These are phyloP conservation scores for Talaromyces sp. DNA, from an alignment of 2,329 filamentous ascomycete species.

Conservation along the genomic window DNA sequence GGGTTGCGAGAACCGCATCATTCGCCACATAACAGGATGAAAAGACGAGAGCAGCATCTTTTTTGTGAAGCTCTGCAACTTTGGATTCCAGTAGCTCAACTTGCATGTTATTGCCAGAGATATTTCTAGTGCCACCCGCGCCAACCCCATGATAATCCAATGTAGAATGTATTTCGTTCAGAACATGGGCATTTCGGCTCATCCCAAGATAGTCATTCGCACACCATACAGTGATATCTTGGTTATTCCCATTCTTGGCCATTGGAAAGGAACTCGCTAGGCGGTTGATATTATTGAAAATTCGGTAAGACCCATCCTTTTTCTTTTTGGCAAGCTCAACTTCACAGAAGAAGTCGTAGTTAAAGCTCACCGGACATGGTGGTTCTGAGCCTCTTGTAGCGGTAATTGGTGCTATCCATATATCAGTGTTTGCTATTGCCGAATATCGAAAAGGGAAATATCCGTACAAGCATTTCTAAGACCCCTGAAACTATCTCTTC, in stretches of 20 bases:
- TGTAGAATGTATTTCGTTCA: constrained; percentile 89
- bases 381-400: no score
- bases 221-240: constrained; percentile 95
- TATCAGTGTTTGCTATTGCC: no score
- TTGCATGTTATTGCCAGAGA: constrained; percentile 95
- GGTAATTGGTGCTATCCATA: no score
- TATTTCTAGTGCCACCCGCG: constrained; percentile 92
- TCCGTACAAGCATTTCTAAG: no score
- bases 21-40: constrained; percentile 98
- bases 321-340: no score
- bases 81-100: constrained; percentile 78
- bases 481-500: no score
- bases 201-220: constrained; percentile 99
- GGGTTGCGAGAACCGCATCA: constrained; percentile 88
- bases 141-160: constrained; percentile 92
- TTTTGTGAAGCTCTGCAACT: constrained; percentile 80
- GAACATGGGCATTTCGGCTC: constrained; percentile 81
- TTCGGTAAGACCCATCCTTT: constrained; percentile 98
- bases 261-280: constrained; percentile 93
- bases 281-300: constrained; percentile 99
- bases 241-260: constrained; percentile 77
- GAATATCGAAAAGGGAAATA: no score
- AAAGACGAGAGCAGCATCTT: constrained; percentile 89
- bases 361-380: no score
- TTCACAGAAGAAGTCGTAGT: no score